Base-by-base conservation (phyloP, 345 rosid genomes). In the Dimocarpus longan region DNA sequence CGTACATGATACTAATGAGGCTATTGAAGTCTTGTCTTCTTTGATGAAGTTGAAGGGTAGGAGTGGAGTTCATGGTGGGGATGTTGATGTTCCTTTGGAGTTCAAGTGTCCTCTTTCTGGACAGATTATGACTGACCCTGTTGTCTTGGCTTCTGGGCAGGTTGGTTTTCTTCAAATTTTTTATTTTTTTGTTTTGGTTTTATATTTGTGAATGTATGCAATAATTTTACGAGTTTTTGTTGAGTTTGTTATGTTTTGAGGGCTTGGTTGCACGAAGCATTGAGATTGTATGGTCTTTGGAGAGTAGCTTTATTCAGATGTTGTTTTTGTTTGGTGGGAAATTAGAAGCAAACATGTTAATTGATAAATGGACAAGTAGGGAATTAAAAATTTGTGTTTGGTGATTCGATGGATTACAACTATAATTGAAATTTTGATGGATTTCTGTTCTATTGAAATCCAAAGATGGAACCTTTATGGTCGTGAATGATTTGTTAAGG, bases 111-210 rank as follows among this genome's bases (percentile, higher is more conserved):
- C 91, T 64, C 72, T 88, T 76, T 88, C 91, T n/a, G 80, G 76
- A 44, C 43, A 79, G 76, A 80, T 86, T 65, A 88, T 88, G 91
- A 60, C 18, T 75, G 93, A 91, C 66, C 93, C 93, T 73, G 93
- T 91, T 16, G 77, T 90, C 71, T 67, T 91, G 73, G 84, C 86
- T 44, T 83, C 90, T 73, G 95, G 92, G 0, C 87, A 84, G 95
- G 95, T 90, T 77, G 18, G 79, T 43, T 40, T 37, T 69, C 11
- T 66, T 52, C n/a, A 32, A n/a, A 50, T 76, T 50, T 32, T 65
- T 50, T n/a, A 77, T 42, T 0, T 42, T 64, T 63, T 68, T 42
- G 79, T 26, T 57, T 19, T 60, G 5, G 22, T 74, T 67, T 24
- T 52, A 8, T 73, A 24, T 40, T 68, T 13, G 60, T 5, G 22